Percentiles rank a stretch among this genome's conserved stretches.
Evolutionary conservation across 2,329 filamentous ascomycete genomes (phyloP).

Genomic region (Trichoderma afroharzianum): DNA sequence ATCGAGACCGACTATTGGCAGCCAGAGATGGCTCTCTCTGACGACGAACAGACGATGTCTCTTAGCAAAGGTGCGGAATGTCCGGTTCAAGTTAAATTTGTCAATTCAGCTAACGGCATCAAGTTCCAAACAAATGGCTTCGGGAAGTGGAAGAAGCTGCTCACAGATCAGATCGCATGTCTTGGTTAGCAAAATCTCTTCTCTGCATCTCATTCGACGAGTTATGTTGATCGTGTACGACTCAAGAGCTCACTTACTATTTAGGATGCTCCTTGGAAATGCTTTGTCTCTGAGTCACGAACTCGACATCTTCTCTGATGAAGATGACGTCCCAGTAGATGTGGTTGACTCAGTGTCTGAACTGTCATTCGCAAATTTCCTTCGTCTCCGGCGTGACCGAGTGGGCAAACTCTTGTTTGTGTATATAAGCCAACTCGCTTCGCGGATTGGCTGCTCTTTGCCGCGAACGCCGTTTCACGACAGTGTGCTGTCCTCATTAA

Average conservation of each 20-base stretch:
- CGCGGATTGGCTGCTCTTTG: not conserved
- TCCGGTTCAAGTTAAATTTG: not conserved
- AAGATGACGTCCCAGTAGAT: not conserved
- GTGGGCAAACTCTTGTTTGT: not conserved
- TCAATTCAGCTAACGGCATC: not conserved
- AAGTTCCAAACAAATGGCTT: not conserved
- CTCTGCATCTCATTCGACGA: not conserved
- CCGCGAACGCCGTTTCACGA: not conserved
- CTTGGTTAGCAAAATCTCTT: not conserved
- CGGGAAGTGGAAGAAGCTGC: not conserved
- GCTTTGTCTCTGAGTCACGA: not conserved
- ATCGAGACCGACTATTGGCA: not conserved
- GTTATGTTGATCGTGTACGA: not conserved
- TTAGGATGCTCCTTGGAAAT: not conserved
- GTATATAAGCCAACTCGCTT: not conserved
- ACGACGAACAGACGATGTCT: not conserved
- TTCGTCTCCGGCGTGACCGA: not conserved
- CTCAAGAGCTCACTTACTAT: not conserved
- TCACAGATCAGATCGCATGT: not conserved
- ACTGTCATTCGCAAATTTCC: not conserved
- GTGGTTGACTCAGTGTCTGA: not conserved
- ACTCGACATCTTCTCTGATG: not conserved
- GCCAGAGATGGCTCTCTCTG: not conserved
- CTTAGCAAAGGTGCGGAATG: not conserved
- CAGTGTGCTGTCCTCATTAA: not conserved